These are phyloP conservation scores for Tylopilus sp. DNA, from an alignment of 768 basidiomycete species.

Conservation along the genomic window DNA sequence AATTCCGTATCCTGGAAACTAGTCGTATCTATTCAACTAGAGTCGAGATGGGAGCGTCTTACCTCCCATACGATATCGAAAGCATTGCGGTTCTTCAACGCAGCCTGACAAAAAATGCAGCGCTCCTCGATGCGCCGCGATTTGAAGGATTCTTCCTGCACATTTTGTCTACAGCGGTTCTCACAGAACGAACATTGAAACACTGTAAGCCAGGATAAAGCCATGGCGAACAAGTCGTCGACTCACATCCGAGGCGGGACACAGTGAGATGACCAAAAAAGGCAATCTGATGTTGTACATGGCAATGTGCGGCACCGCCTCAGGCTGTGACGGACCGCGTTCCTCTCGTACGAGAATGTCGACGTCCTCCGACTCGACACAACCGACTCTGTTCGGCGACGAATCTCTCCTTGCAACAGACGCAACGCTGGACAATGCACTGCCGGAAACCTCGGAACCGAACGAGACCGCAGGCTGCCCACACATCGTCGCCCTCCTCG, in stretches of 20 bases:
- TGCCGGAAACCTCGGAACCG: constrained; percentile 10
- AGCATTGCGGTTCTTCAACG: constrained; percentile 32
- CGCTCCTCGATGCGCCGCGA: not conserved
- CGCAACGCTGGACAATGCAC: constrained; percentile 7
- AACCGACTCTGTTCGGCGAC: constrained; percentile 29
- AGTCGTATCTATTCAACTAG: not conserved
- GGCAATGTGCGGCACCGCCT: too few relatives aligned
- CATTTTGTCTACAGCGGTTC: not conserved
- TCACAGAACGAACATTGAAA: not conserved
- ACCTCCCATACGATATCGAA: constrained; percentile 54
- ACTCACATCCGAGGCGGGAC: not conserved
- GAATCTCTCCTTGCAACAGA: constrained; percentile 15
- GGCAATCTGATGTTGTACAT: constrained; percentile 5
- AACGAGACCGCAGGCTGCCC: constrained; percentile 26
- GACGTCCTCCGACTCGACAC: constrained; percentile 28
- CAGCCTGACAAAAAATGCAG: constrained; percentile 43
- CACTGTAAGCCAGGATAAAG: constrained; percentile 9
- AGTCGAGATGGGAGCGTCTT: not conserved
- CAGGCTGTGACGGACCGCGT: not conserved
- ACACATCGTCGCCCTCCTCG: constrained; percentile 41
- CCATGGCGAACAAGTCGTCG: not conserved
- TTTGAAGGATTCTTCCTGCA: not conserved
- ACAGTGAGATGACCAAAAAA: constrained; percentile 4
- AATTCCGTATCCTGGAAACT: constrained; percentile 42
- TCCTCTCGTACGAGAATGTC: constrained; percentile 19